These are phyloP conservation scores for Typha latifolia DNA, from an alignment of 176 grass and related monocot species.

Conservation along the genomic window DNA sequence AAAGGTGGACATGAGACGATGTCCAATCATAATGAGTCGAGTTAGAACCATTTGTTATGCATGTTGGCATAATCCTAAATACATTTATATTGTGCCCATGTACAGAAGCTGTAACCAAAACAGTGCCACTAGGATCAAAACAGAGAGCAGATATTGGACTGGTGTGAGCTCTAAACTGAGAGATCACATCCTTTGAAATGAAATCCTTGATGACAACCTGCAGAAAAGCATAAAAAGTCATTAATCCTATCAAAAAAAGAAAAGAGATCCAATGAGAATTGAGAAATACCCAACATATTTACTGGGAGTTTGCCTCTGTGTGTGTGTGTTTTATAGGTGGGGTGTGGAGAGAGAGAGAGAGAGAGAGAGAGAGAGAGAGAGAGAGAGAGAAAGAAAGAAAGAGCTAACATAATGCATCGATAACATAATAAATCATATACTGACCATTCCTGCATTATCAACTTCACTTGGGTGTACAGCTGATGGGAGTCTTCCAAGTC, in stretches of 20 bases:
- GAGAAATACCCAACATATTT: constrained; percentile 6
- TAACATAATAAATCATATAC: constrained; percentile 22
- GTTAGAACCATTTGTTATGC: constrained; percentile 61
- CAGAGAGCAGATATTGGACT: constrained; percentile 98
- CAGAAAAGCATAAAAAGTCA: constrained; percentile 17
- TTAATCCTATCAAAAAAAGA: not conserved
- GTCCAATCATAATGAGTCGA: constrained; percentile 58
- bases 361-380: not conserved
- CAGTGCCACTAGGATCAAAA: constrained; percentile 93
- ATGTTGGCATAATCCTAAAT: constrained; percentile 80
- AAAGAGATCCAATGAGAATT: not conserved
- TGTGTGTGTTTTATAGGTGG: no score
- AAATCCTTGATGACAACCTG: constrained; percentile 97
- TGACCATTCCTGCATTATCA: constrained; percentile 95
- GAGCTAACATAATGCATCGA: not conserved
- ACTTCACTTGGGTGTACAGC: constrained; percentile 70
- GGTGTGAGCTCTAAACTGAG: constrained; percentile 94
- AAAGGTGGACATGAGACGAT: constrained; percentile 94
- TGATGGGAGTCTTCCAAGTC: constrained; percentile 61
- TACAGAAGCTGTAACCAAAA: constrained; percentile 92
- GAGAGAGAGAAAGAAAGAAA: no score
- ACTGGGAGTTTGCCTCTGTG: not conserved
- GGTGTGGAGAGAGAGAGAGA: no score
- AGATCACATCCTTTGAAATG: constrained; percentile 61
- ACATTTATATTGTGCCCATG: constrained; percentile 99